phyloP scores from a whole-genome alignment of 1,284 basidiomycete species.

The Sporisorium exsertum region DNA sequence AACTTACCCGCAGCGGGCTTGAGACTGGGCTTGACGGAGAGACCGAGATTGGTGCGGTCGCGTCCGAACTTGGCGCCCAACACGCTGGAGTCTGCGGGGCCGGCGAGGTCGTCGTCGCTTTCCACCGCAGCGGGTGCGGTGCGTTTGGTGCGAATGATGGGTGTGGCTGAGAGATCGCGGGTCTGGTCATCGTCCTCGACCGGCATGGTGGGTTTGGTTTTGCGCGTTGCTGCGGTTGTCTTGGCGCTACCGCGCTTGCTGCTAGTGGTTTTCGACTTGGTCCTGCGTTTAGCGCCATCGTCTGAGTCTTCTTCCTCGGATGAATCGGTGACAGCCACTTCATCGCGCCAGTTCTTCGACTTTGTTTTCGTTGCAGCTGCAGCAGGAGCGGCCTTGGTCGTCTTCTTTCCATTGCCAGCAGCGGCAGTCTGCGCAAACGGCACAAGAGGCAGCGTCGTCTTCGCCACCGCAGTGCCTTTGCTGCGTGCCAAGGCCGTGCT shows the following conservation, averaged over 20 bases:
- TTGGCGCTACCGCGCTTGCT: not conserved
- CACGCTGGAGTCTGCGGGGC: constrained; percentile 24
- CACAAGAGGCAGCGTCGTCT: constrained; percentile 30
- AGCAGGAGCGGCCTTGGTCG: constrained; percentile 9
- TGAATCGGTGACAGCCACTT: constrained; percentile 44
- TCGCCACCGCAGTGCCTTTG: constrained; percentile 16
- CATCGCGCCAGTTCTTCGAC: constrained; percentile 40
- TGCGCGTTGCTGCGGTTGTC: constrained; percentile 1
- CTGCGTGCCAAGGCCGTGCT: constrained; percentile 5
- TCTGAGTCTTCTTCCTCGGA: constrained; percentile 33
- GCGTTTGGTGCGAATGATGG: constrained; percentile 42
- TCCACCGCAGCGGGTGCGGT: not conserved
- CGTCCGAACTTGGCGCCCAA: constrained; percentile 31
- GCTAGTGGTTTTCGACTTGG: constrained; percentile 11
- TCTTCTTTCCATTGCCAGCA: constrained; percentile 7
- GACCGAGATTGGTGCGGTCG: constrained; percentile 36
- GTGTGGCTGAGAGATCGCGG: constrained; percentile 45
- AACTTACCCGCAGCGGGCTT: constrained; percentile 3
- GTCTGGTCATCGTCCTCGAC: constrained; percentile 46
- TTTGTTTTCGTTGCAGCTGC: constrained; percentile 12
- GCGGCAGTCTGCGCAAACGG: constrained; percentile 35
- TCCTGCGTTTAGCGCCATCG: constrained; percentile 10
- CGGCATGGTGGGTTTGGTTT: constrained; percentile 18
- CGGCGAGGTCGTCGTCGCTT: constrained; percentile 17
- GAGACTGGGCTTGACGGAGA: not conserved